A percentile compares a stretch with the other conserved stretches of the same genome.
These are phyloP conservation scores for Tetrapisispora arboricola DNA, from an alignment of 805 yeast species.

Conservation along the genomic window DNA sequence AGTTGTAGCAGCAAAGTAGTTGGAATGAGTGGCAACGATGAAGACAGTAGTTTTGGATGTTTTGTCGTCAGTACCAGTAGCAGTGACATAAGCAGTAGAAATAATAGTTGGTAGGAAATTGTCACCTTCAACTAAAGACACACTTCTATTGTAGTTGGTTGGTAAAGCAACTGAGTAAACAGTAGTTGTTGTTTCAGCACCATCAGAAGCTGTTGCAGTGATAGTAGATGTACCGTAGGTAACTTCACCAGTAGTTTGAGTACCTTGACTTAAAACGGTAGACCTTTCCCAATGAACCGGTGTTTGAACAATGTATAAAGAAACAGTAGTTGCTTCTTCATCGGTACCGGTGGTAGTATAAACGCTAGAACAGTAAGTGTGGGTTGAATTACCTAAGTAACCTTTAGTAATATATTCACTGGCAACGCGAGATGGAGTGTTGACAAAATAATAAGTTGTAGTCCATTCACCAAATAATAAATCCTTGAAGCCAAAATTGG, in stretches of 20 bases:
- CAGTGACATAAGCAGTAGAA: background rate
- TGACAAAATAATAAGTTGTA: background rate
- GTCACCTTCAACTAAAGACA: background rate
- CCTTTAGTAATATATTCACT: background rate
- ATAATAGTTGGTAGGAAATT: background rate
- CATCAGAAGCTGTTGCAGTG: constrained; percentile 2
- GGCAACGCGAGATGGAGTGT: constrained; percentile 4
- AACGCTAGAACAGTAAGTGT: constrained; percentile 6
- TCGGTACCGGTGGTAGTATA: constrained; percentile 2
- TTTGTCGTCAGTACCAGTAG: background rate
- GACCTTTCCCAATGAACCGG: background rate
- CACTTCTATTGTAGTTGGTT: background rate
- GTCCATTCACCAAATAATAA: constrained; percentile 3
- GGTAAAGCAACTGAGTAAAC: constrained; percentile 1
- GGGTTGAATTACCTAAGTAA: constrained; percentile 1
- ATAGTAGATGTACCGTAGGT: background rate
- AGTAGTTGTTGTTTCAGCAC: background rate
- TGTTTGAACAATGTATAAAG: constrained; percentile 1
- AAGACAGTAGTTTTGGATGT: constrained; percentile 1
- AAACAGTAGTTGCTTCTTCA: constrained; percentile 2
- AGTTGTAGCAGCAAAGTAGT: constrained; percentile 1
- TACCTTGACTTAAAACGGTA: constrained; percentile 3
- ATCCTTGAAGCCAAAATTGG: background rate
- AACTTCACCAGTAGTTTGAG: constrained; percentile 1
- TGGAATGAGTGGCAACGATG: constrained; percentile 1